Evolutionary conservation across 768 basidiomycete species (phyloP).

Genomic region (Kwoniella shandongensis): DNA sequence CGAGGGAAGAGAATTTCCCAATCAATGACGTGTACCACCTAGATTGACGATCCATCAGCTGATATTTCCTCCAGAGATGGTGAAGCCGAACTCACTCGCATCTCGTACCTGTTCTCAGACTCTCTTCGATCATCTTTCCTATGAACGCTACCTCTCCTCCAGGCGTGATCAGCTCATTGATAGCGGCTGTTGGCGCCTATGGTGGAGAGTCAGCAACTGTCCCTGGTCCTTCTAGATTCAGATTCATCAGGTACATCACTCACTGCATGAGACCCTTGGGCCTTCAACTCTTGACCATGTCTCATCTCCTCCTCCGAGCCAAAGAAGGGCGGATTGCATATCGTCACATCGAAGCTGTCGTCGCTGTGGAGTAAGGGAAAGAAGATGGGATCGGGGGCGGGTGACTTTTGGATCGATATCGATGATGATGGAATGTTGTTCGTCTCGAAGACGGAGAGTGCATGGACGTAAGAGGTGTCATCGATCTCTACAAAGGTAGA

Average conservation of each 20-base stretch:
- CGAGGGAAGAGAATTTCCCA: constrained; percentile 77
- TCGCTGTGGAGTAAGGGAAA: constrained; percentile 52
- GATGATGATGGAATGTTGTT: constrained; percentile 61
- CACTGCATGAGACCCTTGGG: constrained; percentile 69
- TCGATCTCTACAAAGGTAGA: constrained; percentile 65
- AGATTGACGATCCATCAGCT: neutral
- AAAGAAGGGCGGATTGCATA: constrained; percentile 99
- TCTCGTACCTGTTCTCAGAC: constrained; percentile 57
- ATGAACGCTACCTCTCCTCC: constrained; percentile 87
- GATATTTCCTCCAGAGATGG: too few relatives aligned
- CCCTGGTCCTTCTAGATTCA: neutral
- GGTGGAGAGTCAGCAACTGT: neutral
- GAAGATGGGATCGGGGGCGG: constrained; percentile 57
- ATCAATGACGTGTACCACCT: constrained; percentile 95
- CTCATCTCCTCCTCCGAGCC: constrained; percentile 67
- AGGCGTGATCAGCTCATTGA: constrained; percentile 80
- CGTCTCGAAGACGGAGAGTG: constrained; percentile 60
- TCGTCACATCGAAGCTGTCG: constrained; percentile 63
- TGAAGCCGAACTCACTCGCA: constrained; percentile 61
- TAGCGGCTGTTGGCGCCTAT: constrained; percentile 81
- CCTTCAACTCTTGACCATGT: constrained; percentile 65
- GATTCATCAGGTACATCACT: constrained; percentile 44
- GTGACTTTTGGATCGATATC: constrained; percentile 57
- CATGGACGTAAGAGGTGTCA: constrained; percentile 61
- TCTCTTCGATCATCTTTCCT: constrained; percentile 72